A percentile compares a stretch with the other conserved stretches of the same genome.
Conservation (phyloP, 2,329 filamentous ascomycete genomes). For the Cryphonectria carpinicola region DNA sequence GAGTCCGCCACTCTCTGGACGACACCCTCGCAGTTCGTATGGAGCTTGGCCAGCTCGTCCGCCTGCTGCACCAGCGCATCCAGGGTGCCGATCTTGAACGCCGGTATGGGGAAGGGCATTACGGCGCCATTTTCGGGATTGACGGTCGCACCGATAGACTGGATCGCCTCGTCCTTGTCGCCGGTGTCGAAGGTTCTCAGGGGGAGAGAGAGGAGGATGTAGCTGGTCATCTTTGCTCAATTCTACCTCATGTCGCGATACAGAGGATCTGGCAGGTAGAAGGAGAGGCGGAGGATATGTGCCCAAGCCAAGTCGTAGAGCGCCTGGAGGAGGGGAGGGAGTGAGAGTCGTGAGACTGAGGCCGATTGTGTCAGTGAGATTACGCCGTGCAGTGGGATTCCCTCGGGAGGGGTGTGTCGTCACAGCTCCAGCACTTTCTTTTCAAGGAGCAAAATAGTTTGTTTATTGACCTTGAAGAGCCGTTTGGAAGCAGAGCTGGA, state of each 20-base stretch:
- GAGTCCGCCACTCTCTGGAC: constrained; percentile 89
- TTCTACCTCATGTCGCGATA: constrained; percentile 31
- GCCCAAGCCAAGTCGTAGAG: not conserved
- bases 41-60: constrained; percentile 90
- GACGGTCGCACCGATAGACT: constrained; percentile 73
- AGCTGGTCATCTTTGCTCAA: constrained; percentile 58
- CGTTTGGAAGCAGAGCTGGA: not conserved
- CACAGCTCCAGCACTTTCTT: not conserved
- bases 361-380: constrained; percentile 16
- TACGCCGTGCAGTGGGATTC: not conserved
- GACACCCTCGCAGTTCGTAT: constrained; percentile 76
- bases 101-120: constrained; percentile 79
- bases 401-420: constrained; percentile 6
- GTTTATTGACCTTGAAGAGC: not conserved
- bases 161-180: constrained; percentile 80
- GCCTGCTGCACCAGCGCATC: constrained; percentile 95
- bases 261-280: not conserved
- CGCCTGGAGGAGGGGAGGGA: constrained; percentile 1
- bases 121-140: constrained; percentile 75
- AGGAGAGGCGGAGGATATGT: not conserved
- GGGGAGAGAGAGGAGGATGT: constrained; percentile 88
- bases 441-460: not conserved
- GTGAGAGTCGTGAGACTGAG: not conserved
- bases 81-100: constrained; percentile 97
- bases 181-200: constrained; percentile 81